phyloP scores from a whole-genome alignment of 2,329 filamentous ascomycete genomes.

The Sporothrix brunneoviolacea region DNA sequence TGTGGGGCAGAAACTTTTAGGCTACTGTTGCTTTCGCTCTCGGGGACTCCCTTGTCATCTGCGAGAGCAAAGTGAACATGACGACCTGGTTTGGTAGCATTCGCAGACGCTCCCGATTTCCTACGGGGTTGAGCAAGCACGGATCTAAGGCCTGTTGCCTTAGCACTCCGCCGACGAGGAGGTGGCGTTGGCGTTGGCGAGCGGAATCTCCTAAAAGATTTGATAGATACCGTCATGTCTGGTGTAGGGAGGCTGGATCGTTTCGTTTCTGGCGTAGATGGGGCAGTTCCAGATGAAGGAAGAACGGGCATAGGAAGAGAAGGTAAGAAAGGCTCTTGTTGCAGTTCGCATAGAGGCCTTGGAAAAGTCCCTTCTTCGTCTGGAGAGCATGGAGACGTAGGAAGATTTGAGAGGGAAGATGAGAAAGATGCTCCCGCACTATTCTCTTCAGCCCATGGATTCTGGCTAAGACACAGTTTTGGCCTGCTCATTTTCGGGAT shows the following conservation, averaged over 20 bases:
- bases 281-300: conserved; percentile 16
- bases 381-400: conserved; percentile 12
- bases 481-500: neutral
- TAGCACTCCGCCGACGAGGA: conserved; percentile 17
- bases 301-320: neutral
- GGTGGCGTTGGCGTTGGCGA: conserved; percentile 39
- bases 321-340: neutral
- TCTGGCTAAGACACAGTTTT: conserved; percentile 8
- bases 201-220: conserved; percentile 47
- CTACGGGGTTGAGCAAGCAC: conserved; percentile 16
- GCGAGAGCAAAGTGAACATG: conserved; percentile 30
- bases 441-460: conserved; percentile 12
- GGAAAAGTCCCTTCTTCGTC: neutral
- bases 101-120: neutral
- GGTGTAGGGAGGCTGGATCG: conserved; percentile 33
- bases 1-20: too few species aligned
- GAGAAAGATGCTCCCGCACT: neutral
- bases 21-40: neutral
- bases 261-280: conserved; percentile 24
- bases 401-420: neutral
- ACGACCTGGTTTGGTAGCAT: neutral
- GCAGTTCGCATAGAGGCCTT: neutral
- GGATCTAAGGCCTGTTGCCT: conserved; percentile 4
- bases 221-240: conserved; percentile 42
- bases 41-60: neutral